Percentiles rank a stretch among this genome's conserved stretches.
Conservation (phyloP, 148 eudicot species). For the Nepenthes mirabilis region DNA sequence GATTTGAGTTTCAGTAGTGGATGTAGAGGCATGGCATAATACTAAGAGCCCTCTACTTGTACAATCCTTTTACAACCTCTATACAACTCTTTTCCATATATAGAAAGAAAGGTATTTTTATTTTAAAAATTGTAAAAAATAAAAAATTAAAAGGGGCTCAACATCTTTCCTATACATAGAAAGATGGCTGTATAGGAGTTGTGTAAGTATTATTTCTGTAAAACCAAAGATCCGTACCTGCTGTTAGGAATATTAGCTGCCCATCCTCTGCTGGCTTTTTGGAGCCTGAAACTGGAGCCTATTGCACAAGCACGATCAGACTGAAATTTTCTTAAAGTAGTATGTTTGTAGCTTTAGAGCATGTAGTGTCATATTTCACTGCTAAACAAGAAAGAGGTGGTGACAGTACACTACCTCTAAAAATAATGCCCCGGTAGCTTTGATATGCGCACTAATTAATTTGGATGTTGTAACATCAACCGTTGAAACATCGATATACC, state of each 20-base stretch:
- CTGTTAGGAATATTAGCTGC: conserved; percentile 52
- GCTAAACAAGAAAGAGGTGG: background rate
- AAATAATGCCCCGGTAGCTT: conserved; percentile 71
- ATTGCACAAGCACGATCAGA: conserved; percentile 8
- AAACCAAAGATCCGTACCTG: conserved; percentile 25
- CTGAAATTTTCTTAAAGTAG: background rate
- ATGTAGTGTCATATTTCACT: background rate
- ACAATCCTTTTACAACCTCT: no score
- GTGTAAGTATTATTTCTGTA: no score
- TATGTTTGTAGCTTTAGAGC: no score
- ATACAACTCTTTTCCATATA: no score
- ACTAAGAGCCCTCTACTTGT: no score
- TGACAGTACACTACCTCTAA: conserved; percentile 48
- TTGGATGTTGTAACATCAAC: conserved; percentile 81
- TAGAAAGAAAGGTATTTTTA: no score
- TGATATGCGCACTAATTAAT: conserved; percentile 46
- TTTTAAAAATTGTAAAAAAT: no score
- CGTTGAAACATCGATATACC: conserved; percentile 91
- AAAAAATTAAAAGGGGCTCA: no score
- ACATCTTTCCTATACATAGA: no score
- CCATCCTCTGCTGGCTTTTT: conserved; percentile 97
- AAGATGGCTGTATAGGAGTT: no score
- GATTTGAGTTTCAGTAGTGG: no score
- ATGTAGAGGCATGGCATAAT: no score
- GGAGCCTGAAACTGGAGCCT: conserved; percentile 99